A percentile compares a stretch with the other conserved stretches of the same genome.
phyloP scores from a whole-genome alignment of 2,329 filamentous ascomycete genomes.

The Triangularia setosa region DNA sequence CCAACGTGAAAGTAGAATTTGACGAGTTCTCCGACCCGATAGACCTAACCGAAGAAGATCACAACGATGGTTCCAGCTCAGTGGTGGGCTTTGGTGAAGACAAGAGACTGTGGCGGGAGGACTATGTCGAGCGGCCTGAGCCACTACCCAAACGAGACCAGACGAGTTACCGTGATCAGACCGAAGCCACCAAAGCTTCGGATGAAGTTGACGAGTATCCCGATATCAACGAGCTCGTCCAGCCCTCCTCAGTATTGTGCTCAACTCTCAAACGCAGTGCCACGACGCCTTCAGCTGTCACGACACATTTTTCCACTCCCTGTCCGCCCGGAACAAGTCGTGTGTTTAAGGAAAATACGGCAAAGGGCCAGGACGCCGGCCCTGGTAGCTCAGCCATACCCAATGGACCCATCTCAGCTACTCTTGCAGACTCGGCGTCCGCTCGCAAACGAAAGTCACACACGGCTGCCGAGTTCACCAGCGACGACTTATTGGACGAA shows the following conservation, averaged over 20 bases:
- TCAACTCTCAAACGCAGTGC: slow-evolving; percentile 12
- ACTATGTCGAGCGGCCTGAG: slow-evolving; percentile 37
- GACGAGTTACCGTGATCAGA: slow-evolving; percentile 52
- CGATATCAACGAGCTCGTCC: slow-evolving; percentile 45
- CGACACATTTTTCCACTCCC: background rate
- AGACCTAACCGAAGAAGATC: slow-evolving; percentile 23
- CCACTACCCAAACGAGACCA: slow-evolving; percentile 39
- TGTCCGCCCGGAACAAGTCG: slow-evolving; percentile 6
- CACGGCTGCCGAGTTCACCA: slow-evolving; percentile 5
- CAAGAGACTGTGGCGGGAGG: slow-evolving; percentile 42
- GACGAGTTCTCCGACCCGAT: slow-evolving; percentile 24
- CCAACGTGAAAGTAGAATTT: slow-evolving; percentile 8
- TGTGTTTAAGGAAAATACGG: background rate
- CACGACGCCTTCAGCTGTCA: background rate
- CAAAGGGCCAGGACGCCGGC: background rate
- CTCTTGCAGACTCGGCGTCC: background rate
- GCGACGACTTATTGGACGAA: background rate
- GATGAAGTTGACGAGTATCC: slow-evolving; percentile 47
- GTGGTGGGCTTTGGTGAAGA: slow-evolving; percentile 34
- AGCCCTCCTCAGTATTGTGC: slow-evolving; percentile 26
- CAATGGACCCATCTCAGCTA: background rate
- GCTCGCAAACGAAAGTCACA: slow-evolving; percentile 21
- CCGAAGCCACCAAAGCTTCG: slow-evolving; percentile 33
- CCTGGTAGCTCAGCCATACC: background rate
- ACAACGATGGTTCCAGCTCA: slow-evolving; percentile 26